Conservation (phyloP, 352 stramenopile species). For the Globisporangium apiculatum region DNA sequence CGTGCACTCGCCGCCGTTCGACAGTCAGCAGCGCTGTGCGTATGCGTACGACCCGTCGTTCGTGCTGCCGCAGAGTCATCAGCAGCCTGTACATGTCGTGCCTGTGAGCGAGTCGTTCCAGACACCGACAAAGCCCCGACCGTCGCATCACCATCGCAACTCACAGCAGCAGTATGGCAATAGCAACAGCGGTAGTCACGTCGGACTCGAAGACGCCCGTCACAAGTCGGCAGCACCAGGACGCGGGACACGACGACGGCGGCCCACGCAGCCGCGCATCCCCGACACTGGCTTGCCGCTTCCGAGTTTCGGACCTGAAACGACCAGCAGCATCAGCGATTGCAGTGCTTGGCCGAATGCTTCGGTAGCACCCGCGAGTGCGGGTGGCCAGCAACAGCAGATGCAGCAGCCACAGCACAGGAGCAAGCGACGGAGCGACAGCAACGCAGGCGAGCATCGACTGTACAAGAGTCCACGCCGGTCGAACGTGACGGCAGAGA, state of each 20-base stretch:
- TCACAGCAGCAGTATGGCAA: too few relatives aligned
- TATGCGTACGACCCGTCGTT: conserved; percentile 6
- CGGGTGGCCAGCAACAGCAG: neutral
- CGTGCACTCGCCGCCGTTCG: conserved; percentile 10
- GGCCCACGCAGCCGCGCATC: conserved; percentile 3
- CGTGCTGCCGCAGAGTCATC: conserved; percentile 5
- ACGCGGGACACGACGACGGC: conserved; percentile 4
- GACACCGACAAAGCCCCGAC: conserved; percentile 1
- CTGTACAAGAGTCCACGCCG: conserved; percentile 12
- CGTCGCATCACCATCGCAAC: neutral
- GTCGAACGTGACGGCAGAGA: neutral
- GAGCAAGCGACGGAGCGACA: conserved; percentile 11
- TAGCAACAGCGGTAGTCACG: neutral
- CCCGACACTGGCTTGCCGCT: conserved; percentile 3
- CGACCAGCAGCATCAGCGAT: neutral
- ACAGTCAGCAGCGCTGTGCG: neutral
- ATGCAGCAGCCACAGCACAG: neutral
- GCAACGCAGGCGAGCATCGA: neutral
- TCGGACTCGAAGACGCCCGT: too few relatives aligned
- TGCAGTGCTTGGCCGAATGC: neutral
- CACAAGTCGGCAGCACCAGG: neutral
- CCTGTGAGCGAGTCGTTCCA: conserved; percentile 7
- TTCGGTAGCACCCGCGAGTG: neutral
- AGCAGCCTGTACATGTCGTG: conserved; percentile 3
- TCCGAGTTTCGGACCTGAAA: neutral